A percentile compares a stretch with the other conserved stretches of the same genome.
phyloP scores from a whole-genome alignment of 371 early-diverging fungal genomes.

The Blyttiomyces sp. region DNA sequence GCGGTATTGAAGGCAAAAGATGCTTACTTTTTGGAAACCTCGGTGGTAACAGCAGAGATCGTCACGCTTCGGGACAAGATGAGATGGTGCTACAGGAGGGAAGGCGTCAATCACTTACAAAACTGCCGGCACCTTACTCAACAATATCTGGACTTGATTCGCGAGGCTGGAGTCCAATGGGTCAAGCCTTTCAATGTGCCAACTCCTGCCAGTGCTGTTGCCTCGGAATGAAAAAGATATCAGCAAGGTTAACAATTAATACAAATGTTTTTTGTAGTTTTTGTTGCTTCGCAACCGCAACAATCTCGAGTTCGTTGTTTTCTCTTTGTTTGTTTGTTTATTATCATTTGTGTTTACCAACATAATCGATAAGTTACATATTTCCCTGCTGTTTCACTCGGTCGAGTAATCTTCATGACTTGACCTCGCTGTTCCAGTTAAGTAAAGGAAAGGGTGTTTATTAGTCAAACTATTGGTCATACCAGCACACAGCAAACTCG shows the following conservation, averaged over 20 bases:
- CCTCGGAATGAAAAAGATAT: too few relatives aligned
- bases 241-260: too few relatives aligned
- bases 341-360: too few relatives aligned
- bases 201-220: too few relatives aligned
- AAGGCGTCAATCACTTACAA: constrained; percentile 49
- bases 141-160: constrained; percentile 42
- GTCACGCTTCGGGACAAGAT: constrained; percentile 42
- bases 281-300: too few relatives aligned
- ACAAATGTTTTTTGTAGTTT: too few relatives aligned
- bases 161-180: constrained; percentile 27
- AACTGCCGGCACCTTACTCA: constrained; percentile 42
- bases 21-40: constrained; percentile 36
- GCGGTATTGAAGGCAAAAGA: constrained; percentile 39
- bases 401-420: constrained; percentile 95
- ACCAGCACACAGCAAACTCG: constrained; percentile 90
- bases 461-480: constrained; percentile 85
- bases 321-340: constrained; percentile 2
- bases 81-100: constrained; percentile 49
- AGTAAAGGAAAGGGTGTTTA: constrained; percentile 92
- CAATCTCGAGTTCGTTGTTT: too few relatives aligned
- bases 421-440: constrained; percentile 94
- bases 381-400: constrained; percentile 96
- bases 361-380: constrained; percentile 51
- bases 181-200: constrained; percentile 38
- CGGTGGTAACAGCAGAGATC: constrained; percentile 41